These are phyloP conservation scores for Sporopachydermia lactativora DNA, from an alignment of 805 yeast genomes.

Conservation along the genomic window DNA sequence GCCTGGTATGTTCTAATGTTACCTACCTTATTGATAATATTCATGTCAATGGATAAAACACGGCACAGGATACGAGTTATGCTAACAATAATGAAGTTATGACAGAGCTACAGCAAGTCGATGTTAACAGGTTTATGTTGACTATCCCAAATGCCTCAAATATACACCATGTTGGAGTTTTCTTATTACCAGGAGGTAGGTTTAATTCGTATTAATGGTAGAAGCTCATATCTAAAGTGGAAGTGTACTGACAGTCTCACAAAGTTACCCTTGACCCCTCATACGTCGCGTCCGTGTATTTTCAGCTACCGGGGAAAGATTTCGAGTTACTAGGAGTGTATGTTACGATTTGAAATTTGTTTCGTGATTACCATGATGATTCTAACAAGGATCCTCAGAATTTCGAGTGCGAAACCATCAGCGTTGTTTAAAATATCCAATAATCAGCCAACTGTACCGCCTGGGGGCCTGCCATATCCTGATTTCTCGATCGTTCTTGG, in stretches of 20 bases:
- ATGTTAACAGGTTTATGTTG: constrained; percentile 50
- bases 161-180: constrained; percentile 69
- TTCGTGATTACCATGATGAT: constrained; percentile 18
- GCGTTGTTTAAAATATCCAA: constrained; percentile 71
- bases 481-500: constrained; percentile 43
- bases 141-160: constrained; percentile 47
- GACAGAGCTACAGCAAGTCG: constrained; percentile 40
- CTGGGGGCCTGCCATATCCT: constrained; percentile 22
- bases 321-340: constrained; percentile 21
- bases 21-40: no score
- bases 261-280: constrained; percentile 37
- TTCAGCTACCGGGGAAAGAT: constrained; percentile 58
- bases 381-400: constrained; percentile 29
- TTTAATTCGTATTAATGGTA: constrained; percentile 12
- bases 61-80: no score
- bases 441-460: constrained; percentile 6
- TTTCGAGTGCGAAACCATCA: constrained; percentile 52
- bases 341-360: constrained; percentile 9
- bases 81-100: no score
- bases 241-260: no score
- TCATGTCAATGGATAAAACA: no score
- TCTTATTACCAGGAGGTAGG: constrained; percentile 70
- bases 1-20: constrained; percentile 26
- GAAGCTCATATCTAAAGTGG: no score
- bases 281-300: constrained; percentile 75